Conservation (phyloP, 352 stramenopile species). For the Globisporangium sylvaticum region DNA sequence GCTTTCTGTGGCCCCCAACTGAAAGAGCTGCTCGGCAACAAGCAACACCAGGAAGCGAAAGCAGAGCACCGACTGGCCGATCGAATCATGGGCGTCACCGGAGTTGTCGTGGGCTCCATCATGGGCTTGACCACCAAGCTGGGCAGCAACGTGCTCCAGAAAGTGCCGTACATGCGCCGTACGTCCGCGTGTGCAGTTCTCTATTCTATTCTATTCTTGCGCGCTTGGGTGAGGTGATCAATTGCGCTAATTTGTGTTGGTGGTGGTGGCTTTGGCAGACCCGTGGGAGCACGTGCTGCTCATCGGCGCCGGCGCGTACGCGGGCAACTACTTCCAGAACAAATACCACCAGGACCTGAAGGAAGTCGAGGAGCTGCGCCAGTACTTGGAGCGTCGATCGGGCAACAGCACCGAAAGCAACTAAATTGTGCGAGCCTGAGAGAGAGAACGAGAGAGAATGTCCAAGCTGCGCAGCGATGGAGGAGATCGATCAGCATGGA, state of each 20-base stretch:
- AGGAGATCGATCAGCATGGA: background rate
- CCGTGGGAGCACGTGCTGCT: constrained; percentile 81
- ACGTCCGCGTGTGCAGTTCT: no score
- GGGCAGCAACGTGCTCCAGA: constrained; percentile 78
- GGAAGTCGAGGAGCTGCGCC: constrained; percentile 71
- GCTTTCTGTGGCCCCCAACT: constrained; percentile 10
- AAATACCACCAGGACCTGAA: constrained; percentile 73
- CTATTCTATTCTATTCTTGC: no score
- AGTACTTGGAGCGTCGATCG: constrained; percentile 62
- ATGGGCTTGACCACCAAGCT: constrained; percentile 81
- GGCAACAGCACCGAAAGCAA: constrained; percentile 42
- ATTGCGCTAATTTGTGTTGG: background rate
- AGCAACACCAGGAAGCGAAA: constrained; percentile 8
- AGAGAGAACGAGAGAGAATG: background rate
- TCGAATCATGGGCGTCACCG: constrained; percentile 64
- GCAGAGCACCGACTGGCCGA: background rate
- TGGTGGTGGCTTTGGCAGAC: constrained; percentile 27
- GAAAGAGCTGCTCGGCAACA: constrained; percentile 4
- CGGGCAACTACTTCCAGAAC: constrained; percentile 64
- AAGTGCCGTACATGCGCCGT: constrained; percentile 82
- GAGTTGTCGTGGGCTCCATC: constrained; percentile 60
- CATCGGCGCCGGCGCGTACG: constrained; percentile 54
- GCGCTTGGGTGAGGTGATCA: no score
- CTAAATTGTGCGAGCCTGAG: constrained; percentile 13
- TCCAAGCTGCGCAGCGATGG: background rate